Evolutionary conservation across 73 alveolate genomes (phyloP).

Genomic region (Uronychia setigera): DNA sequence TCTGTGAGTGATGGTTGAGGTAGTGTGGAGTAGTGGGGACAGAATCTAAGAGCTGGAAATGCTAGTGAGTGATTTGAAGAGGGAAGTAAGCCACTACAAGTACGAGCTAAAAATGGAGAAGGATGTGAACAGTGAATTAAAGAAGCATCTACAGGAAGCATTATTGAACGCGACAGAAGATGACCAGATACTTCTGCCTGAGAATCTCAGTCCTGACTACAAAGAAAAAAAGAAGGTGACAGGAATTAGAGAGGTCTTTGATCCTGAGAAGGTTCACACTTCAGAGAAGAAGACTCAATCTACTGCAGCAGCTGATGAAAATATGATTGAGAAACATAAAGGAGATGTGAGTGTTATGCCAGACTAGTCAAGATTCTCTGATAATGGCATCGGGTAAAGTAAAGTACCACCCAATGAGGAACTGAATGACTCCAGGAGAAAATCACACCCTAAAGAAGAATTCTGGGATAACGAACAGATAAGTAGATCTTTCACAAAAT

Average conservation of each 20-base stretch:
- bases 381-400: too few species aligned
- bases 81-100: not conserved
- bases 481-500: conserved; percentile 5
- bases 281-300: not conserved
- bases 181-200: not conserved
- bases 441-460: conserved; percentile 4
- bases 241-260: not conserved
- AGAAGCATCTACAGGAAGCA: not conserved
- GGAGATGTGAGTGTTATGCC: too few species aligned
- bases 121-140: not conserved
- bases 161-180: not conserved
- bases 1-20: conserved; percentile 5
- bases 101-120: not conserved
- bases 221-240: not conserved
- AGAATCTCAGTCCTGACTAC: too few species aligned
- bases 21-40: conserved; percentile 2
- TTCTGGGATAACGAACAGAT: conserved; percentile 19
- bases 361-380: not conserved
- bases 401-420: not conserved
- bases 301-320: not conserved
- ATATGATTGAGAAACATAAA: too few species aligned
- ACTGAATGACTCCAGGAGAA: not conserved
- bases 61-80: not conserved
- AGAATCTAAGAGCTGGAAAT: not conserved
- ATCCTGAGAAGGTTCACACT: not conserved